Percentiles rank a stretch among this genome's conserved stretches.
Conservation (phyloP, 208 protist species). For the Tritrichomonas foetus region DNA sequence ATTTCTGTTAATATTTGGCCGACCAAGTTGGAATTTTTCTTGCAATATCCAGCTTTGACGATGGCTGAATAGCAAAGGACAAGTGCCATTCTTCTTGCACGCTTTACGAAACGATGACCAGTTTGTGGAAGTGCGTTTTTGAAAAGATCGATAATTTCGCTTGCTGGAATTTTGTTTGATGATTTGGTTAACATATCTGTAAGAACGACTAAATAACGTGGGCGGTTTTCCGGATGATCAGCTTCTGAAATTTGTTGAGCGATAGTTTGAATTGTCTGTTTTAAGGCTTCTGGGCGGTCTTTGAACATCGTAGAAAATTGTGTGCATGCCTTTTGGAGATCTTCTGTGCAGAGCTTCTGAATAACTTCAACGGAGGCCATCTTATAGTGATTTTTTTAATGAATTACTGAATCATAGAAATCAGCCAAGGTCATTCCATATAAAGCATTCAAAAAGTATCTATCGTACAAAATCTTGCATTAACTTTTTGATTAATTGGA, state of each 20-base stretch:
- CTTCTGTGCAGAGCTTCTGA: not conserved
- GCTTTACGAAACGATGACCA: not conserved
- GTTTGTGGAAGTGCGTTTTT: not conserved
- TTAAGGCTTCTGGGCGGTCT: not conserved
- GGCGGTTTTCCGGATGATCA: not conserved
- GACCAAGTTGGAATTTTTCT: not conserved
- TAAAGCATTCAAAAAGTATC: too few relatives aligned
- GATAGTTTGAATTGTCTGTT: not conserved
- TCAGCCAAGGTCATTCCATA: too few relatives aligned
- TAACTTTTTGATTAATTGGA: too few relatives aligned
- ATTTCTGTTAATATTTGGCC: not conserved
- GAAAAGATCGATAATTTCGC: not conserved
- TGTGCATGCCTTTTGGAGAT: not conserved
- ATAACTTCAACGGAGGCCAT: too few relatives aligned
- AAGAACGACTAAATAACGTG: not conserved
- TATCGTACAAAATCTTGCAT: too few relatives aligned
- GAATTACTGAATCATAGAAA: too few relatives aligned
- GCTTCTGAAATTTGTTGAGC: not conserved
- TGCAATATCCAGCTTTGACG: not conserved
- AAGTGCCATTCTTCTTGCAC: not conserved
- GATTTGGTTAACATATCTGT: not conserved
- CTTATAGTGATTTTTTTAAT: too few relatives aligned
- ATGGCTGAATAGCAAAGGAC: not conserved
- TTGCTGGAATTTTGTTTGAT: not conserved
- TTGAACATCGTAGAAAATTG: not conserved